These are phyloP conservation scores for Colletotrichum australisinense DNA, from an alignment of 2,329 filamentous ascomycete genomes.

Conservation along the genomic window DNA sequence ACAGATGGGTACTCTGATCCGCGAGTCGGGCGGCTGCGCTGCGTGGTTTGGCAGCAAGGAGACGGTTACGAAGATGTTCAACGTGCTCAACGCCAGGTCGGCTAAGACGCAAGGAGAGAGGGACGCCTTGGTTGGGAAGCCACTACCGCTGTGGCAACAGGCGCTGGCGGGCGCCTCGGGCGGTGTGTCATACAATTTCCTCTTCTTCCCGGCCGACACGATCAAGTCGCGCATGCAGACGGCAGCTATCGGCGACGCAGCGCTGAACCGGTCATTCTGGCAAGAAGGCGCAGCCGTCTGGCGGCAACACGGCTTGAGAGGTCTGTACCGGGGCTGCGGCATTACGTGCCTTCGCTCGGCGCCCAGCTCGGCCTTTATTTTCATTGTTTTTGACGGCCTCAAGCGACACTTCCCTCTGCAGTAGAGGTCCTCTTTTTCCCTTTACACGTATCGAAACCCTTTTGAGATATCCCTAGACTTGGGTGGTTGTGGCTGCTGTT, in stretches of 20 bases:
- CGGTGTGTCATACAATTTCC: conserved; percentile 94
- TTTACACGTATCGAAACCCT: background rate
- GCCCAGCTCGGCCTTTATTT: conserved; percentile 98
- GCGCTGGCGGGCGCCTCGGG: conserved; percentile 88
- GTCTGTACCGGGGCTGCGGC: conserved; percentile 93
- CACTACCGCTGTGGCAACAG: conserved; percentile 86
- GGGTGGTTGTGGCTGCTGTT: conserved; percentile 6
- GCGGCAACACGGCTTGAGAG: conserved; percentile 82
- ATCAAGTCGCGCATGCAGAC: conserved; percentile 99
- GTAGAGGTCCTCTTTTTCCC: conserved; percentile 37
- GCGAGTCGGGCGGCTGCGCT: conserved; percentile 91
- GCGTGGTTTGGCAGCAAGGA: conserved; percentile 97
- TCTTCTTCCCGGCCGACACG: conserved; percentile 97
- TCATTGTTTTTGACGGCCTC: conserved; percentile 91
- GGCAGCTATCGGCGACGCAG: conserved; percentile 71
- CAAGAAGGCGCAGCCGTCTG: conserved; percentile 80
- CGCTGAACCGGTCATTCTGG: conserved; percentile 74
- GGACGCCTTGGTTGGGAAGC: conserved; percentile 56
- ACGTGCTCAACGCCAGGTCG: conserved; percentile 62
- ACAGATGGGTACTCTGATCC: conserved; percentile 91
- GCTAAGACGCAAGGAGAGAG: conserved; percentile 53
- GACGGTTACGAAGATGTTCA: conserved; percentile 78
- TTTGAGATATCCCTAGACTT: conserved; percentile 34
- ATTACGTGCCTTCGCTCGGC: conserved; percentile 90
- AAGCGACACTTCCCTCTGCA: conserved; percentile 73